These are phyloP conservation scores for Auricularia cornea DNA, from an alignment of 768 basidiomycete species.

Conservation along the genomic window DNA sequence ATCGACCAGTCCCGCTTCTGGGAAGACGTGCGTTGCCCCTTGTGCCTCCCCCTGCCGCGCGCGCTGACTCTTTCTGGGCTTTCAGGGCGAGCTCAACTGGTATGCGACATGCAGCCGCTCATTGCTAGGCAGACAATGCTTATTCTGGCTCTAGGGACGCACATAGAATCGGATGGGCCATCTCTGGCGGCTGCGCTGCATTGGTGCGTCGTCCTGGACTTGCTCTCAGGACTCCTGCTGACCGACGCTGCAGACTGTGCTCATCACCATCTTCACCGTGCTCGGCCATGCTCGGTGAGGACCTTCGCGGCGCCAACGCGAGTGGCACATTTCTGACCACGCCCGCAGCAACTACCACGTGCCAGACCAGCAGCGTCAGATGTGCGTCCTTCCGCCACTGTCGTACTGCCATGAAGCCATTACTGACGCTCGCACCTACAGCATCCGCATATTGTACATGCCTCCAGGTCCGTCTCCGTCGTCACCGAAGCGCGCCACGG, in stretches of 20 bases:
- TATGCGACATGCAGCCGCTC: neutral
- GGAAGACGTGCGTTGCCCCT: neutral
- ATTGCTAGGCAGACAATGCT: neutral
- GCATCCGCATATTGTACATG: conserved; percentile 74
- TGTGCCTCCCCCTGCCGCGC: neutral
- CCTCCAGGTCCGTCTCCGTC: conserved; percentile 33
- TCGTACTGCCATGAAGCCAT: neutral
- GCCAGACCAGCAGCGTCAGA: conserved; percentile 67
- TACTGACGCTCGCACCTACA: neutral
- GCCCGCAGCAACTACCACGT: conserved; percentile 47
- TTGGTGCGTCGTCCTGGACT: neutral
- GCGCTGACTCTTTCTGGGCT: neutral
- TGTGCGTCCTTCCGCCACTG: conserved; percentile 37
- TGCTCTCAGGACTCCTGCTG: neutral
- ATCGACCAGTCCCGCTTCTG: conserved; percentile 12
- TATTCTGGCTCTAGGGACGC: neutral
- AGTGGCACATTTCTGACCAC: conserved; percentile 11
- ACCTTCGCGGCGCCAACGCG: neutral
- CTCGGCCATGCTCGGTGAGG: neutral
- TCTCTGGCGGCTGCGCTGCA: neutral
- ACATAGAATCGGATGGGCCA: neutral
- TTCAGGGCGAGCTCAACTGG: neutral
- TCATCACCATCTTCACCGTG: neutral
- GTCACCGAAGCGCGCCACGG: neutral
- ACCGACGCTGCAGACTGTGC: neutral